Base-by-base conservation (phyloP, 495 filamentous ascomycete genomes). In the Letharia columbiana region DNA sequence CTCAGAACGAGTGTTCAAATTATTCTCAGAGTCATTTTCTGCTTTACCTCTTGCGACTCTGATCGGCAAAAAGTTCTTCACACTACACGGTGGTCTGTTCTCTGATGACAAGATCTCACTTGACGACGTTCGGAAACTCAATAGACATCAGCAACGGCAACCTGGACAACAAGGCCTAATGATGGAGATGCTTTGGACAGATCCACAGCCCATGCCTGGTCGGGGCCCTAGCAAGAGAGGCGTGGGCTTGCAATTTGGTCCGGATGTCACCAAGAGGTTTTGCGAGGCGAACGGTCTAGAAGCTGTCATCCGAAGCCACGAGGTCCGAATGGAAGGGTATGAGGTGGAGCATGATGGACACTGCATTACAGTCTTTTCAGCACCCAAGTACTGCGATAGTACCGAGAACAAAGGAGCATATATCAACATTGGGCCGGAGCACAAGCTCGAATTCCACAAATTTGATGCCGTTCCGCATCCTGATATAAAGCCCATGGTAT, bases 151-250 rank as follows among this genome's bases (percentile, higher is more conserved):
- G 75, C 95, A 98, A 79, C 84, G 90, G 39, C 94, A 99, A 73
- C 94, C 94, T n/a, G 95, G 95, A 33, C 94, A 98, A 74, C 76
- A 87, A 56, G 94, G 94, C 41, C 78, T 99, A 70, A 99, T 99
- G 94, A 98, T 99, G 94, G 94, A 99, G 76, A 99, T 99, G 95
- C 85, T 99, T 28, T 99, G 94, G 94, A 98, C 94, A 1, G 94
- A 99, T 73, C 94, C 94, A 17, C 94, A 98, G 74, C 79, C 86
- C 0, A 80, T 85, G 67, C 89, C 90, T 58, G 94, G 94, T 37
- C 85, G 94, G 62, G 91, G 92, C 12, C 95, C 93, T 31, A 96
- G 91, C 80, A 99, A 99, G 82, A 86, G 94, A 73, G 94, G 94
- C 65, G 92, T 99, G 35, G 94, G 94, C 60, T 82, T 98, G 77